Conservation (phyloP, 257 asterid genomes). For the Striga asiatica region DNA sequence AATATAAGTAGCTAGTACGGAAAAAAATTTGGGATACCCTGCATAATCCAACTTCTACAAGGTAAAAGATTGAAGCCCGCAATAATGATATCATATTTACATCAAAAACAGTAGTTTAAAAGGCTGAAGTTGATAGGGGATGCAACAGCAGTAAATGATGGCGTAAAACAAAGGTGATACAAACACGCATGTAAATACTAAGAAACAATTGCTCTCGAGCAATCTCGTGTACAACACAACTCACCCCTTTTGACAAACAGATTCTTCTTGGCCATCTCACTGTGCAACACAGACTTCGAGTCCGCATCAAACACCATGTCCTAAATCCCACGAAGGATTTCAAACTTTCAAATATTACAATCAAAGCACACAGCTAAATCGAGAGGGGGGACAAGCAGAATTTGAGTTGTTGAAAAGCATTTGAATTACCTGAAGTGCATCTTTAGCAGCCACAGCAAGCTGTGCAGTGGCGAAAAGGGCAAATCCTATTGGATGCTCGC, state of each 20-base stretch:
- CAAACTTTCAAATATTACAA: not conserved
- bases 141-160: not conserved
- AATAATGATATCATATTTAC: not conserved
- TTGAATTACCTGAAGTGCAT: conserved; percentile 65
- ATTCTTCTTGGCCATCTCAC: conserved; percentile 99
- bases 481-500: conserved; percentile 95
- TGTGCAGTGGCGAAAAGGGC: conserved; percentile 82
- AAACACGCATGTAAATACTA: too few species aligned
- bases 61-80: too few species aligned
- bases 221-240: not conserved
- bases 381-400: not conserved
- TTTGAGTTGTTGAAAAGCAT: not conserved
- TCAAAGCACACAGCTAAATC: not conserved
- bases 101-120: not conserved
- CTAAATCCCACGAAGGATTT: conserved; percentile 27
- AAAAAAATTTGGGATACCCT: too few species aligned
- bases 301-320: conserved; percentile 88
- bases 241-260: conserved; percentile 96
- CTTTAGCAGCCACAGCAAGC: conserved; percentile 85
- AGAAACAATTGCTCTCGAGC: not conserved
- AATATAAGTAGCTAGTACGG: not conserved
- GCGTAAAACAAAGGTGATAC: not conserved
- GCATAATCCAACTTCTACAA: too few species aligned
- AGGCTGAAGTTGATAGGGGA: not conserved
- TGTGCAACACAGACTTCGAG: conserved; percentile 75